Conservation (phyloP, 768 basidiomycete species). For the Trametopsis cervina region DNA sequence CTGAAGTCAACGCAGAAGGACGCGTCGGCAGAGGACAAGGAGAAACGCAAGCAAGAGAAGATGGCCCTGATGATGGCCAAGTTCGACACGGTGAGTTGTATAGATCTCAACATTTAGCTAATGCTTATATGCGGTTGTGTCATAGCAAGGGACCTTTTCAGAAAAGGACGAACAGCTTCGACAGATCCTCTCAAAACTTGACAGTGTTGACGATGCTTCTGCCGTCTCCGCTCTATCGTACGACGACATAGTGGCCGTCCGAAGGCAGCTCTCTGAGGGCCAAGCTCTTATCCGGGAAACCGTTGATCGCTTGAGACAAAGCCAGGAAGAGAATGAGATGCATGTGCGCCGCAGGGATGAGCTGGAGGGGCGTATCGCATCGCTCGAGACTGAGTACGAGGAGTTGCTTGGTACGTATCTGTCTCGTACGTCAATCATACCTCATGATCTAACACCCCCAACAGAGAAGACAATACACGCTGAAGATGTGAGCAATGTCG, state of each 20-base stretch:
- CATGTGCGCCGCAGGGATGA: constrained; percentile 78
- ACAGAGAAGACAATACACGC: constrained; percentile 89
- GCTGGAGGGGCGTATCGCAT: constrained; percentile 71
- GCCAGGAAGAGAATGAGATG: constrained; percentile 90
- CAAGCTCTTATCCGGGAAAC: constrained; percentile 84
- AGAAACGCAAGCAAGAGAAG: constrained; percentile 98
- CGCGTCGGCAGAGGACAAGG: constrained; percentile 89
- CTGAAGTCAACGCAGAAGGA: constrained; percentile 79
- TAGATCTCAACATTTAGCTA: not conserved
- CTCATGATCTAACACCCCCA: not conserved
- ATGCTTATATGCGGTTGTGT: not conserved
- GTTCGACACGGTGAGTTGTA: constrained; percentile 76
- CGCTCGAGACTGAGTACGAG: constrained; percentile 91
- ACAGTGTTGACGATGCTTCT: constrained; percentile 62
- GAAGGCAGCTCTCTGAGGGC: constrained; percentile 84
- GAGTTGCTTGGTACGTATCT: constrained; percentile 77
- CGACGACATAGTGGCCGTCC: constrained; percentile 75
- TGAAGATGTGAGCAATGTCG: constrained; percentile 79
- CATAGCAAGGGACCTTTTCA: constrained; percentile 85
- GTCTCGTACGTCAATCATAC: not conserved
- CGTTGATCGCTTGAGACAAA: constrained; percentile 81
- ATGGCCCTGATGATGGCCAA: constrained; percentile 99
- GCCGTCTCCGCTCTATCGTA: constrained; percentile 51
- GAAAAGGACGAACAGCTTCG: constrained; percentile 95
- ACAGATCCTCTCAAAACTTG: constrained; percentile 75